Base-by-base conservation (phyloP, 306 rosid genomes). In the Castanea sativa region DNA sequence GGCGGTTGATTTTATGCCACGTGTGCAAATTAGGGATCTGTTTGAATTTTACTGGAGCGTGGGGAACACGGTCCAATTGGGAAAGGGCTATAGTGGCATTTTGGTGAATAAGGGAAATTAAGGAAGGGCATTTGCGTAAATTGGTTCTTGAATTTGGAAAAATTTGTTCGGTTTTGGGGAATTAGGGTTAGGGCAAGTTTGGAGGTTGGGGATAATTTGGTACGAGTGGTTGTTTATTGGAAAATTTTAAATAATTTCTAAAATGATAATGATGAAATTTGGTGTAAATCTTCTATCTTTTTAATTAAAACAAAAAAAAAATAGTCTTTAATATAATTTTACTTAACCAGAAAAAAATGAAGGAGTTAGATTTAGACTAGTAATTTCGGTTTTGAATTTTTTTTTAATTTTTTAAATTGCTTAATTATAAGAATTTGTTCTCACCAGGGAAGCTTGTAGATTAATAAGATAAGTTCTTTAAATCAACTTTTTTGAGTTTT, bases 1-100 rank as follows among this genome's bases (percentile, higher is more conserved):
- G 83, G 79, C 91, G 81, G 97, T 91, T 79, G 53, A 80, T 8
- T 6, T 1, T 8, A 30, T 59, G n/a, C 77, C 27, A 75, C 77
- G 52, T 60, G 30, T 43, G 70, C 15, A 41, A 79, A 83, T 90
- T 81, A 75, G 87, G 89, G 86, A 79, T 64, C 73, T 77, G 74
- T 16, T 75, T 79, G 83, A 73, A 69, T 21, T 2, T 51, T 25
- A 55, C 23, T 29, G 53, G 76, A 55, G 78, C 70, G 29, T 21
- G 25, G 41, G 13, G 11, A 30, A 35, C 70, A 67, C 10, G 71
- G 63, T 2, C 20, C 35, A 53, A 64, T 78, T 78, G 8, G 41
- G 14, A 49, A 35, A 45, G 13, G 33, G 19, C 11, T 53, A 25
- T 5, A n/a, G 76, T 81, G 88, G 78, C 72, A 21, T 56, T 77